Conservation (phyloP, 169 alveolate genomes). For the Plasmodium vinckei region DNA sequence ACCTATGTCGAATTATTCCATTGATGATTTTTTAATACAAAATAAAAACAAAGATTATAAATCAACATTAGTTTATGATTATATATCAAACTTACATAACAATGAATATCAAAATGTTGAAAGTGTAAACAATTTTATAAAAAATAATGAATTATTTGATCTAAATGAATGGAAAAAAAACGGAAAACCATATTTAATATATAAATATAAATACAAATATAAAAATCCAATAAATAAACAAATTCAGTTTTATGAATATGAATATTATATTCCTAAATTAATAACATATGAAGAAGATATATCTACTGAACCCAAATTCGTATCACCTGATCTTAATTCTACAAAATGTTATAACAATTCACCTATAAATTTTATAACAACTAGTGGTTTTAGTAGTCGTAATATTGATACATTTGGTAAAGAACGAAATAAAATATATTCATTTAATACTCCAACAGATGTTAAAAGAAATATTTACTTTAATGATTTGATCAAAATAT, state of each 20-base stretch:
- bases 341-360: constrained; percentile 64
- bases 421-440: constrained; percentile 73
- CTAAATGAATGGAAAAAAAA: constrained; percentile 50
- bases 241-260: constrained; percentile 29
- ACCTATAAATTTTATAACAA: constrained; percentile 59
- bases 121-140: constrained; percentile 64
- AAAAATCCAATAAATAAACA: constrained; percentile 21
- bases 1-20: constrained; percentile 4
- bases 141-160: constrained; percentile 63
- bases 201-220: constrained; percentile 52
- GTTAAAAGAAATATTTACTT: constrained; percentile 52
- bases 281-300: constrained; percentile 73
- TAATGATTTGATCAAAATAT: constrained; percentile 50
- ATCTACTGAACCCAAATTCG: constrained; percentile 70
- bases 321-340: constrained; percentile 42
- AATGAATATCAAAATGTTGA: constrained; percentile 47
- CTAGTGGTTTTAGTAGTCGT: constrained; percentile 68
- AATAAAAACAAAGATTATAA: constrained; percentile 49
- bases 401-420: constrained; percentile 74
- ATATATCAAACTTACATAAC: constrained; percentile 64
- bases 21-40: constrained; percentile 52
- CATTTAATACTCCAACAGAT: constrained; percentile 74
- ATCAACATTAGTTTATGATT: constrained; percentile 51
- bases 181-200: constrained; percentile 39
- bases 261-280: constrained; percentile 64